Conservation (phyloP, 2,329 filamentous ascomycete species). For the Kalmusia sp. region DNA sequence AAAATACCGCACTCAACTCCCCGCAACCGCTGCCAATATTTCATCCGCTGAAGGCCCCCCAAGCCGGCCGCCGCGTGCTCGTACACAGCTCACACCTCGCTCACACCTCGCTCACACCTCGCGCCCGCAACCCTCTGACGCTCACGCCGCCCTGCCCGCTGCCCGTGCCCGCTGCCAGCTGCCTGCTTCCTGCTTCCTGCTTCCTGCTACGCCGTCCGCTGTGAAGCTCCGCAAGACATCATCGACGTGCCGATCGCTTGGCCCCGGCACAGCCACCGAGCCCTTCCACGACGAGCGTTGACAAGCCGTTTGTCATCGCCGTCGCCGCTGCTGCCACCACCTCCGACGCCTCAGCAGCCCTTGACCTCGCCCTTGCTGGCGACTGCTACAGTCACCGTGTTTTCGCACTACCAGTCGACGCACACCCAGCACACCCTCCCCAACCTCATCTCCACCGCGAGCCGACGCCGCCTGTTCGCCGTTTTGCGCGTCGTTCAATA, state of each 20-base stretch:
- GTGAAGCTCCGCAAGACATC: conserved; percentile 3
- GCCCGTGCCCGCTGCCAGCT: background rate
- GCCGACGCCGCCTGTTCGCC: conserved; percentile 36
- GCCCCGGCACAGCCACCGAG: conserved; percentile 9
- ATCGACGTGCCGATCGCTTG: conserved; percentile 10
- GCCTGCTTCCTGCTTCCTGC: background rate
- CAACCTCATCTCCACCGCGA: conserved; percentile 39
- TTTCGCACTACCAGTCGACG: conserved; percentile 30
- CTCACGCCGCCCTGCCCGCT: background rate
- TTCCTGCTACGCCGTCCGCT: background rate
- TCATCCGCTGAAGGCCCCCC: conserved; percentile 1
- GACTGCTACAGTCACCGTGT: conserved; percentile 34
- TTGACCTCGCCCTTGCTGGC: conserved; percentile 17
- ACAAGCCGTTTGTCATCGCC: conserved; percentile 18
- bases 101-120: background rate
- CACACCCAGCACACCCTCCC: conserved; percentile 37
- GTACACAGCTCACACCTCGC: background rate
- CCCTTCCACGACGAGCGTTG: conserved; percentile 3
- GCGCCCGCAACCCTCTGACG: background rate
- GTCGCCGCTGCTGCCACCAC: conserved; percentile 9
- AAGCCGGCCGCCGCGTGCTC: background rate
- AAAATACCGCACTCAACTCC: conserved; percentile 13
- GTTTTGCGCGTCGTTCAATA: conserved; percentile 47
- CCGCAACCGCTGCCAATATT: conserved; percentile 8
- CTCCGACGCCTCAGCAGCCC: conserved; percentile 4